phyloP scores from a whole-genome alignment of 139 green algal genomes.

The Tetraselmis chui region DNA sequence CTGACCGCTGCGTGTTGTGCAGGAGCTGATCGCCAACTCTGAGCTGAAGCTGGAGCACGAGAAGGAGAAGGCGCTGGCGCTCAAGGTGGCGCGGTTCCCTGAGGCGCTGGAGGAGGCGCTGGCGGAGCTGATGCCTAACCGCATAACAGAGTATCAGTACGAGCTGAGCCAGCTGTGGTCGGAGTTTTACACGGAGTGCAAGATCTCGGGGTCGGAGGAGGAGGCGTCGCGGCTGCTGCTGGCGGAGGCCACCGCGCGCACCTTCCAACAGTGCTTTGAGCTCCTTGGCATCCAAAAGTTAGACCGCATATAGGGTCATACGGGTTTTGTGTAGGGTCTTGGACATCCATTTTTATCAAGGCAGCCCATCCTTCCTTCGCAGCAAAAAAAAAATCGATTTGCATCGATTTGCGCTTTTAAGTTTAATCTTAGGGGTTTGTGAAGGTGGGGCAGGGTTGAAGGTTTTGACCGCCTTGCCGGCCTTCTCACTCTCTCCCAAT shows the following conservation, averaged over 20 bases:
- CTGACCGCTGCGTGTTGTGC: too few relatives aligned
- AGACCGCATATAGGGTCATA: slow-evolving; percentile 91
- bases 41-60: slow-evolving; percentile 45
- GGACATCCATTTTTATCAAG: too few relatives aligned
- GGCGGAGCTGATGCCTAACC: slow-evolving; percentile 79
- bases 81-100: slow-evolving; percentile 63
- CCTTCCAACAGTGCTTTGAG: slow-evolving; percentile 88
- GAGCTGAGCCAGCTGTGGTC: slow-evolving; percentile 83
- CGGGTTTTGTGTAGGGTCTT: too few relatives aligned
- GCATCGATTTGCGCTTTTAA: too few relatives aligned
- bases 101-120: slow-evolving; percentile 82
- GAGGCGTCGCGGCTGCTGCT: slow-evolving; percentile 85
- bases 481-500: too few relatives aligned
- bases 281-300: slow-evolving; percentile 89
- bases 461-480: too few relatives aligned
- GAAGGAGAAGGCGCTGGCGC: slow-evolving; percentile 51
- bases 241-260: slow-evolving; percentile 71
- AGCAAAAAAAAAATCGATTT: too few relatives aligned
- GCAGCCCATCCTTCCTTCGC: too few relatives aligned
- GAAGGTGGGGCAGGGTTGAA: too few relatives aligned
- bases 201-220: slow-evolving; percentile 58
- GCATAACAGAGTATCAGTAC: slow-evolving; percentile 92
- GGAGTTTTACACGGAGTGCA: slow-evolving; percentile 90
- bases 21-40: slow-evolving; percentile 19
- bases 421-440: too few relatives aligned